Evolutionary conservation across 2,329 filamentous ascomycete genomes (phyloP).

Genomic region (Fusarium sp.): DNA sequence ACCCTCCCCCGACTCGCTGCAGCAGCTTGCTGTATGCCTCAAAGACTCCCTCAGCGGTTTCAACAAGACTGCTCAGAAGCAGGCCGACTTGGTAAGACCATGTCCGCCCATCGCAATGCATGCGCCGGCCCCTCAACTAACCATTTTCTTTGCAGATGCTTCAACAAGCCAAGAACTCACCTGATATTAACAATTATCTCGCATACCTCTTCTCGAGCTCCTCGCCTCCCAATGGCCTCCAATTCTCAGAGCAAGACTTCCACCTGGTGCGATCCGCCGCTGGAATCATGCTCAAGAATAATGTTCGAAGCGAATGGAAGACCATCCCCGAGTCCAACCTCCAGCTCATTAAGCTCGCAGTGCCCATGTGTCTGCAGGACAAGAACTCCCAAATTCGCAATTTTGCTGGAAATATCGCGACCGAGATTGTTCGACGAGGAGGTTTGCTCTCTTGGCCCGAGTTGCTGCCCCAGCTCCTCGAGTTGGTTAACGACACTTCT

Average conservation of each 20-base stretch:
- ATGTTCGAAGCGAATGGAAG: constrained; percentile 81
- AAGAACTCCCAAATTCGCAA: constrained; percentile 84
- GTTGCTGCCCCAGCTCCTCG: constrained; percentile 84
- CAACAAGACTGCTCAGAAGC: constrained; percentile 83
- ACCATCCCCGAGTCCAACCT: constrained; percentile 80
- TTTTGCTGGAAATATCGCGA: constrained; percentile 93
- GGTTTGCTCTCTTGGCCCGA: constrained; percentile 93
- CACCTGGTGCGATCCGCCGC: constrained; percentile 86
- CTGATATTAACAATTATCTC: constrained; percentile 97
- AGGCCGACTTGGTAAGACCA: constrained; percentile 82
- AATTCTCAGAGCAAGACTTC: constrained; percentile 71
- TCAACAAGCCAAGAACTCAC: constrained; percentile 84
- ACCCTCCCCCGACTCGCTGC: constrained; percentile 86
- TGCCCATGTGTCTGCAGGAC: constrained; percentile 85
- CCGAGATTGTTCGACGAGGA: constrained; percentile 86
- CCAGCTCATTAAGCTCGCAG: constrained; percentile 80
- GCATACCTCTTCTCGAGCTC: constrained; percentile 87
- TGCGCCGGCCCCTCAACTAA: constrained; percentile 39
- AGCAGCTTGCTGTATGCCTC: constrained; percentile 88
- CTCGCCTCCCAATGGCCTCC: constrained; percentile 70
- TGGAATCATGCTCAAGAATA: constrained; percentile 96
- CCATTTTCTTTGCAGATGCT: constrained; percentile 77
- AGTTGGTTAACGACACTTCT: constrained; percentile 78
- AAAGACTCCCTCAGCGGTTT: constrained; percentile 91
- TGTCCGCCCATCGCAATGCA: constrained; percentile 20